These are phyloP conservation scores for Dispira simplex DNA, from an alignment of 192 early-diverging fungal species.

Conservation along the genomic window DNA sequence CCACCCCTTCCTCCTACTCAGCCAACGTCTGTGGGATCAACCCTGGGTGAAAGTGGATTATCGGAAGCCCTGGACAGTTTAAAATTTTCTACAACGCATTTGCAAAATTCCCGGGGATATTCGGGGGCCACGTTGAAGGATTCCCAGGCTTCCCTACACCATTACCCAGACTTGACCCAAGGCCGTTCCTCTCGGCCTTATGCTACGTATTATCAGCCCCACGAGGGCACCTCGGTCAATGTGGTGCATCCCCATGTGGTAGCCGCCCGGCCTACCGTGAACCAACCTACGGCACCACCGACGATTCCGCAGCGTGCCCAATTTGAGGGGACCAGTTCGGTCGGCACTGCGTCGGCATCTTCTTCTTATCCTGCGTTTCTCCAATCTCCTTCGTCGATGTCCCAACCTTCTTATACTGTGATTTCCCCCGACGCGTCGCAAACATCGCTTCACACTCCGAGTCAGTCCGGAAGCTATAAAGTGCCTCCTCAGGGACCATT, in stretches of 20 bases:
- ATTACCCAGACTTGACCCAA: not conserved
- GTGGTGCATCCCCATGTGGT: not conserved
- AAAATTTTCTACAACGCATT: too few species aligned
- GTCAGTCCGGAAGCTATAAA: not conserved
- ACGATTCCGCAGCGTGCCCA: not conserved
- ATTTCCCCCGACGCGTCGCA: not conserved
- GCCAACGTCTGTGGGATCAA: too few species aligned
- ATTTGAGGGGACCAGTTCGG: not conserved
- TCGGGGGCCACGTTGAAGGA: conserved; percentile 10
- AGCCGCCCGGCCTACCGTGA: not conserved
- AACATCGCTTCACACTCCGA: not conserved
- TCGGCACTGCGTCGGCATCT: not conserved
- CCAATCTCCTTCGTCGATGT: not conserved
- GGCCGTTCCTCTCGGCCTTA: not conserved
- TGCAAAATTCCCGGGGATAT: too few species aligned
- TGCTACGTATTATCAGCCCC: not conserved
- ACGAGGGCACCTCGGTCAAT: not conserved
- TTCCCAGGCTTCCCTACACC: not conserved
- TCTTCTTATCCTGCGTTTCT: not conserved
- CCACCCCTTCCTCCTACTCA: too few species aligned
- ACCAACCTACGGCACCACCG: not conserved
- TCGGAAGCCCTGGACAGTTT: too few species aligned
- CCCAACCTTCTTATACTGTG: not conserved
- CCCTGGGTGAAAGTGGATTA: too few species aligned
- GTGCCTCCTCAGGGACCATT: not conserved